Base-by-base conservation (phyloP, 148 eudicot species). In the Bassia scoparia region DNA sequence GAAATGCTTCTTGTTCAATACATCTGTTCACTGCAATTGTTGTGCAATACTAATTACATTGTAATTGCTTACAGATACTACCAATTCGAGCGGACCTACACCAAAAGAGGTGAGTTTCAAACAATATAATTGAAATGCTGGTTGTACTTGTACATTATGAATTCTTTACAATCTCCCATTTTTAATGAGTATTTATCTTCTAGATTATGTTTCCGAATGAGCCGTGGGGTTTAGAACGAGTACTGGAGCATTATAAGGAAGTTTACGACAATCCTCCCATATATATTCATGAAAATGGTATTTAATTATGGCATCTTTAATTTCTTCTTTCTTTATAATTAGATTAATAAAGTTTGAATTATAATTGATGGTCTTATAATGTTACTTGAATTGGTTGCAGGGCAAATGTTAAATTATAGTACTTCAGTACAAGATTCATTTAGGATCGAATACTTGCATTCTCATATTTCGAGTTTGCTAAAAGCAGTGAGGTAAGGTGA, bases 271-370 rank as follows among this genome's bases (percentile, higher is more conserved):
- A 87, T 52, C 88, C 87, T 79, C 87, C 84, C 1, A 70, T 87
- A 27, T 83, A 66, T 49, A 76, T 87, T 62, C 84, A 87, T 43
- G 91, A 87, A 76, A 87, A 87, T 71, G 91, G 88, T 87, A 68
- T 68, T 58, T 72, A n/a, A n/a, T n/a, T n/a, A n/a, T 60, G 58
- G 71, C 56, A 71, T 38, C 14, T 72, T 70, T 16, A 0, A 16
- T 68, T 31, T 70, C 58, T 24, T 55, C 17, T 35, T 2, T 38
- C 11, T 27, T 6, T 43, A 13, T 20, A 14, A 3, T 49, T 67
- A 30, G 11, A n/a, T 2, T 34, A 33, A 7, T 52, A 5, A 33
- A 6, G 7, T 7, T 26, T 7, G 20, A 20, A 59, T 37, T 33
- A 24, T 33, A 31, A 17, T 16, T 56, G 15, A 67, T 37, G 37